Evolutionary conservation across 1,284 basidiomycete genomes (phyloP).

Genomic region (Ceratobasidium sp.): DNA sequence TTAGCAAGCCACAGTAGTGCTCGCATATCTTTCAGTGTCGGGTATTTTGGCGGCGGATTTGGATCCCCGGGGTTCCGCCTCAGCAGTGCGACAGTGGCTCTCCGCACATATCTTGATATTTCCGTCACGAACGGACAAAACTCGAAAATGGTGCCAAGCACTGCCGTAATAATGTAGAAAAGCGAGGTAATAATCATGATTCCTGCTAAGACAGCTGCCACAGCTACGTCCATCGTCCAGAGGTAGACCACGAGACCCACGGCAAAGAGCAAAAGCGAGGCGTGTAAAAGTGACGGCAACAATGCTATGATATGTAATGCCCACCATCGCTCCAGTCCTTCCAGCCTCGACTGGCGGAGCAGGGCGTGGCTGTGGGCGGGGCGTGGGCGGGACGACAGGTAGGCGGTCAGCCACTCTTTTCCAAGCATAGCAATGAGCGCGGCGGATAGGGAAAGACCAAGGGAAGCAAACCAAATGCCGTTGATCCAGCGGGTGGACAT

Average conservation of each 20-base stretch:
- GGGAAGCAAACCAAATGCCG: too few relatives aligned
- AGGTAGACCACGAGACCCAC: too few relatives aligned
- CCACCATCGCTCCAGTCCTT: too few relatives aligned
- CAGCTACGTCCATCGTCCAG: neutral
- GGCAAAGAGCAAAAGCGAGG: constrained; percentile 21
- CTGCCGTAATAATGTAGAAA: neutral
- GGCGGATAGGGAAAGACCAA: too few relatives aligned
- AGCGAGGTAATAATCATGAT: neutral
- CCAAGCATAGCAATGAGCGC: constrained; percentile 20
- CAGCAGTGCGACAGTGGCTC: neutral
- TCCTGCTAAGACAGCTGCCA: neutral
- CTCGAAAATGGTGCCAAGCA: neutral
- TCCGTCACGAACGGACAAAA: neutral
- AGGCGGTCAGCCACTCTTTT: constrained; percentile 25
- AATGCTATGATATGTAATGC: too few relatives aligned
- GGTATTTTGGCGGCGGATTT: neutral
- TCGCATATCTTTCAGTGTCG: neutral
- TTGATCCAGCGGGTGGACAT: too few relatives aligned
- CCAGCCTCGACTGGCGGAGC: too few relatives aligned
- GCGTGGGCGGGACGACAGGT: neutral
- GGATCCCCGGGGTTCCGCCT: neutral
- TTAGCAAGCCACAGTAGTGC: neutral
- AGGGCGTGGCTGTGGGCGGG: too few relatives aligned
- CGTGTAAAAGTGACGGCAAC: neutral
- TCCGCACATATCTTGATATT: neutral